Evolutionary conservation across 2,329 filamentous ascomycete species (phyloP), one percentile per base, ranked within the genome.

Genomic region (Ophiostoma ips): DNA sequence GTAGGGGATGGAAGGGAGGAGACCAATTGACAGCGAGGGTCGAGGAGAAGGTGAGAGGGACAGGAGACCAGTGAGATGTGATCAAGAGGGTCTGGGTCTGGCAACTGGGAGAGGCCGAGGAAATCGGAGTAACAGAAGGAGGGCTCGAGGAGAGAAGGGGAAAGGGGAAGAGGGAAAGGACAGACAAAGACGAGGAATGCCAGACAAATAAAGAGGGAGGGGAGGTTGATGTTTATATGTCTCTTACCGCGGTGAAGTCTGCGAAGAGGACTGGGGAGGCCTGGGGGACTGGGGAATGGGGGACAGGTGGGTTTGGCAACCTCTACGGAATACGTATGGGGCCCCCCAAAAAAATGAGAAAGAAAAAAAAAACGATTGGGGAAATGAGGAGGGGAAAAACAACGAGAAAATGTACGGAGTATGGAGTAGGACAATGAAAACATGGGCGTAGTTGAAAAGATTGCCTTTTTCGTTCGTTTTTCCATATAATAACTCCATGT

Each of bases 161-260:
- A 43, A 16, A 43, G 40, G 5, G 40, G 15, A 21, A 43, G 24
- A 30, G 9, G 13, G 8, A 28, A 21, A 19, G 30, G 19, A 18
- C n/a, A 7, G 24, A 15, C 21, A 30, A 30, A 43, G 40, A 6
- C 21, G 21, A 24, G 30, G 15, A 30, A 10, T 11, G 40, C 40
- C 21, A 43, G 40, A 43, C 13, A 43, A n/a, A 21, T 19, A n/a
- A 31, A n/a, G 8, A 19, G 16, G 21, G 15, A 44, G 18, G 12
- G 38, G 38, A 28, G 40, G 7, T 24, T 9, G 46, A 28, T 46
- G 50, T 49, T 51, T 51, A 51, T 43, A 43, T 41, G 38, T 41
- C 38, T 41, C 38, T 41, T 21, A 30, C 7, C 24, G 19, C 13
- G 37, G 16, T 11, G 15, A n/a, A 28, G 28, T 34, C 45, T 28